A percentile compares a stretch with the other conserved stretches of the same genome.
phyloP scores from a whole-genome alignment of 2,329 filamentous ascomycete species.

The Pseudogymnoascus sp. region DNA sequence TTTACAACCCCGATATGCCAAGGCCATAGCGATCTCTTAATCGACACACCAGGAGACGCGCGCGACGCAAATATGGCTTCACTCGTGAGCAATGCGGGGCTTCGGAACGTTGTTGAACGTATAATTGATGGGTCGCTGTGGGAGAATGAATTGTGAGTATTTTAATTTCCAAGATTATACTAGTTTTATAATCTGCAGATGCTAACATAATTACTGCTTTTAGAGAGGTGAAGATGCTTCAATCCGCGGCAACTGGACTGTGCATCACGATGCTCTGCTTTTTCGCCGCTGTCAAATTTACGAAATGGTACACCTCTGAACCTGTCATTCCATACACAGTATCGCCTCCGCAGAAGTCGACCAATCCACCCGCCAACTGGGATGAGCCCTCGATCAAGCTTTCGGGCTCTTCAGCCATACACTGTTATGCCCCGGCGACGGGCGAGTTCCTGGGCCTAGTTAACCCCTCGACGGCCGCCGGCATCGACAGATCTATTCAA shows the following conservation, averaged over 20 bases:
- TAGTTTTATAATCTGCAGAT: not conserved
- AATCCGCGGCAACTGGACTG: not conserved
- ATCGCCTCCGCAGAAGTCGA: constrained; percentile 49
- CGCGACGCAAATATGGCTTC: not conserved
- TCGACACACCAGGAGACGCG: not conserved
- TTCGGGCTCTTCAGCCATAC: constrained; percentile 59
- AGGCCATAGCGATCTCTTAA: constrained; percentile 2
- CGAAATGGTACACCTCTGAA: constrained; percentile 24
- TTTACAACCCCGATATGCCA: not conserved
- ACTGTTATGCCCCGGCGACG: constrained; percentile 85
- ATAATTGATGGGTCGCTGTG: not conserved
- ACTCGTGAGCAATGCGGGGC: not conserved
- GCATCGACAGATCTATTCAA: constrained; percentile 70
- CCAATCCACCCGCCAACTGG: constrained; percentile 17
- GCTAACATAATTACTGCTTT: not conserved
- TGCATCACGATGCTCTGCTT: constrained; percentile 14
- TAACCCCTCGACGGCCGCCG: constrained; percentile 66
- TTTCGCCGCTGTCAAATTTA: constrained; percentile 17
- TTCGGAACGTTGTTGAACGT: not conserved
- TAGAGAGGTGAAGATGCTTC: not conserved
- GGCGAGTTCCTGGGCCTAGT: constrained; percentile 73
- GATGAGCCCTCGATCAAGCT: constrained; percentile 32
- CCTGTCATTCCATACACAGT: constrained; percentile 47
- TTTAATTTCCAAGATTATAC: not conserved
- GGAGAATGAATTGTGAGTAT: constrained; percentile 5